Base-by-base conservation (phyloP, 768 basidiomycete species). In the Lepiota venenata region DNA sequence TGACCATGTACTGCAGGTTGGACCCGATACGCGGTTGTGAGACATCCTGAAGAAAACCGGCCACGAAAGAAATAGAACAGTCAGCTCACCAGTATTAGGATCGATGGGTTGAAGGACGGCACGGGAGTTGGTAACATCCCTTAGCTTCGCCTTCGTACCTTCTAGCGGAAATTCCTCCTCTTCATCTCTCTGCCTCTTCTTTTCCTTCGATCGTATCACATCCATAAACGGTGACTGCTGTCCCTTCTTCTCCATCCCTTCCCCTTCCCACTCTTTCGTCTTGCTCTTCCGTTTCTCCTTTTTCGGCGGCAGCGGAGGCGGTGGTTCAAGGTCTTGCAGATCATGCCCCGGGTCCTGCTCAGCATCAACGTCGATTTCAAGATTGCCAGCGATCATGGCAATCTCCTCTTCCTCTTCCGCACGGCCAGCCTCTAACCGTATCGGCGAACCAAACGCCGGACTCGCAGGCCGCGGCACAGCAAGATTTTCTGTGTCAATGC, bases 371-470 rank as follows among this genome's bases (percentile, higher is more conserved):
- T 71, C 69, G 14, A 74, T 64, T 4, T 70, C 64, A 8, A 68
- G 50, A 35, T 69, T 71, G 10, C 65, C 69, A 41, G 64, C 59
- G 6, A 66, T 64, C 12, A 66, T 74, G 12, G 67, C 74, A 38
- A 68, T 64, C 53, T 76, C 73, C 58, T 85, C 85, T 51, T 81
- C 84, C 36, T 84, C 81, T 54, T 81, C 81, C 4, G 79, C 82
- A 9, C 81, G 63, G 0, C 76, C 83, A 11, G 82, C 82, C 53
- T 77, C 76, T 58, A 78, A 69, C 42, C 82, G 76, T 27, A 77
- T 73, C 27, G 85, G 84, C 2, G 83, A 85, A 5, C 84, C 87
- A 59, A 85, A 82, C 1, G 84, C 84, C 2, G 87, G 87, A 58
- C 86, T 88, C 1, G 81, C 74, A 21, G 83, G 79, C 53, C 85